Evolutionary conservation across 2,329 filamentous ascomycete species (phyloP).

Genomic region (Fusarium heterosporum): DNA sequence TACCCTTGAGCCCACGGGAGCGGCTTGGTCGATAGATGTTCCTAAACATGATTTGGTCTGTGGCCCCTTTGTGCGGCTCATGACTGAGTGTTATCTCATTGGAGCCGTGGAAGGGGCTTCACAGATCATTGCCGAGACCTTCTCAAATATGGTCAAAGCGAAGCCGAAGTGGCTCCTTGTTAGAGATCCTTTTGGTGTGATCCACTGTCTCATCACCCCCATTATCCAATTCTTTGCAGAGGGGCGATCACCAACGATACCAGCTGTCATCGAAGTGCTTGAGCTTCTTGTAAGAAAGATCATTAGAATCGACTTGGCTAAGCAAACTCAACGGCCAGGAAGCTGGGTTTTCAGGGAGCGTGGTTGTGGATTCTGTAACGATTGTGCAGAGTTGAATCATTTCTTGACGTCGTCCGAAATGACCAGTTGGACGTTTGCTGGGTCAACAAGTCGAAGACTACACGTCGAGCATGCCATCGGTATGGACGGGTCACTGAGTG

Average conservation of each 20-base stretch:
- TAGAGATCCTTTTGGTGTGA: background rate
- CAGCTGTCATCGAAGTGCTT: conserved; percentile 3
- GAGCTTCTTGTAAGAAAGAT: conserved; percentile 5
- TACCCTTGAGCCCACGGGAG: background rate
- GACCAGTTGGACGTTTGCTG: conserved; percentile 3
- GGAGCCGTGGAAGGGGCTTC: conserved; percentile 1
- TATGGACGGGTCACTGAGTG: background rate
- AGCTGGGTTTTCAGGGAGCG: conserved; percentile 10
- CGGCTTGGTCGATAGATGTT: background rate
- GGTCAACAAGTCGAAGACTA: background rate
- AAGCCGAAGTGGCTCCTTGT: conserved; percentile 7
- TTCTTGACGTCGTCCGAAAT: conserved; percentile 4
- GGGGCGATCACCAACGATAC: background rate
- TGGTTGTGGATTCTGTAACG: conserved; percentile 17
- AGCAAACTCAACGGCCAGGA: background rate
- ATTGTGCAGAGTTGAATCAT: conserved; percentile 2
- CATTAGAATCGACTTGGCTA: background rate
- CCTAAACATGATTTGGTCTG: conserved; percentile 1
- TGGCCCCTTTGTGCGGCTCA: conserved; percentile 1
- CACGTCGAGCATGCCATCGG: conserved; percentile 7
- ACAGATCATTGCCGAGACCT: conserved; percentile 4
- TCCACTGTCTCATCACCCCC: conserved; percentile 6
- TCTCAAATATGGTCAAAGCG: background rate
- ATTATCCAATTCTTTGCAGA: conserved; percentile 3
- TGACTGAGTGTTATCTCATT: conserved; percentile 6